Percentiles rank a stretch among this genome's conserved stretches.
Conservation (phyloP, 2,329 filamentous ascomycete species). For the Hymenoscyphus fructigenus region DNA sequence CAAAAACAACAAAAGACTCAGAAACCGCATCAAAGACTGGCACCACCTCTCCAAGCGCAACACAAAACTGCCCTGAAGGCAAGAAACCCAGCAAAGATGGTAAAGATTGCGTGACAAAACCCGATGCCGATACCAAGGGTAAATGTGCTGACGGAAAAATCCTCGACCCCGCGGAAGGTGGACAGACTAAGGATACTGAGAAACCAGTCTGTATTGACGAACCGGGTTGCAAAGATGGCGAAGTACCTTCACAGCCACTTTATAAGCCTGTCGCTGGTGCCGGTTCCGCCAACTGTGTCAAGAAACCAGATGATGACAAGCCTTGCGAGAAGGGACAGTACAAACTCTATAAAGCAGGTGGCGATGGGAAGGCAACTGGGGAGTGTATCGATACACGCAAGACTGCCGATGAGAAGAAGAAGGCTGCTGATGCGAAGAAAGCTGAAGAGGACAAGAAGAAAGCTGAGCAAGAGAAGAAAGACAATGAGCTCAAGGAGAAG, state of each 20-base stretch:
- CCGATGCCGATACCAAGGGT: not conserved
- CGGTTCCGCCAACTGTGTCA: not conserved
- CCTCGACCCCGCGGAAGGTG: not conserved
- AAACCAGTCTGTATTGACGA: not conserved
- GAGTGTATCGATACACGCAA: not conserved
- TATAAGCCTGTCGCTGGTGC: not conserved
- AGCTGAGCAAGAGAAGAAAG: not conserved
- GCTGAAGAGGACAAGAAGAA: not conserved
- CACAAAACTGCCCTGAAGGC: not conserved
- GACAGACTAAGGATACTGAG: not conserved
- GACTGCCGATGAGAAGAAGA: not conserved
- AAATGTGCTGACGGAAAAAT: constrained; percentile 1
- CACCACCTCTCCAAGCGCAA: not conserved
- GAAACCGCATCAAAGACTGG: not conserved
- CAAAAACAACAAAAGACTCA: not conserved
- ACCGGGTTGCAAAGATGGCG: not conserved
- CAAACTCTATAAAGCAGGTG: not conserved
- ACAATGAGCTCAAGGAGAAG: not conserved
- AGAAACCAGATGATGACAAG: not conserved
- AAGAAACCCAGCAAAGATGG: not conserved
- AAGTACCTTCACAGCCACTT: not conserved
- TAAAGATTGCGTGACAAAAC: not conserved
- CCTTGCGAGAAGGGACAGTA: not conserved
- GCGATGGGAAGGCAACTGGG: not conserved
- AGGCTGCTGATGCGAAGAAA: not conserved